A percentile compares a stretch with the other conserved stretches of the same genome.
These are phyloP conservation scores for Pseudevernia furfuracea DNA, from an alignment of 495 filamentous ascomycete species.

Conservation along the genomic window DNA sequence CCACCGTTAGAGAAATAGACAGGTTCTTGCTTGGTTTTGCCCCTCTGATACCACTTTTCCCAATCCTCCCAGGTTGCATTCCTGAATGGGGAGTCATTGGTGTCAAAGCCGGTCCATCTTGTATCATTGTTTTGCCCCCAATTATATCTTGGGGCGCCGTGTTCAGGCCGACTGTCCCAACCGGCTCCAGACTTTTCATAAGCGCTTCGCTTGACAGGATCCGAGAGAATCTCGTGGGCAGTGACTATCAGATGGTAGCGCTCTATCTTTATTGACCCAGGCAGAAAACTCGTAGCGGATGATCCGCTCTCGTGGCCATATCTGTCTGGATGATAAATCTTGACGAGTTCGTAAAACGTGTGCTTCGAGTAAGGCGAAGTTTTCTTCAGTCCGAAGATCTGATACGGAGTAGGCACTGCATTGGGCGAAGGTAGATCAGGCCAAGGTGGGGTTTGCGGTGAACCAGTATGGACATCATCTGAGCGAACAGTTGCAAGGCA, in stretches of 20 bases:
- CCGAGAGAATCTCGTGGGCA: slow-evolving; percentile 84
- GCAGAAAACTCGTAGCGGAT: slow-evolving; percentile 35
- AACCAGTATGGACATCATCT: background rate
- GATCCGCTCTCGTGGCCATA: slow-evolving; percentile 44
- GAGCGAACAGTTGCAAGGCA: slow-evolving; percentile 13
- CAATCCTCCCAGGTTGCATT: slow-evolving; percentile 99
- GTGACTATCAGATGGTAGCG: slow-evolving; percentile 80
- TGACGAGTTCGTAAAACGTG: slow-evolving; percentile 83
- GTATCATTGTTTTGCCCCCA: slow-evolving; percentile 32
- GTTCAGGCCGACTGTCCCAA: slow-evolving; percentile 53
- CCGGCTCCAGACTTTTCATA: slow-evolving; percentile 80
- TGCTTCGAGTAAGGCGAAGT: slow-evolving; percentile 67
- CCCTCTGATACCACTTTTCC: slow-evolving; percentile 73
- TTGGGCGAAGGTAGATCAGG: slow-evolving; percentile 29
- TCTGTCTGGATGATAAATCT: slow-evolving; percentile 90
- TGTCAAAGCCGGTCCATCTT: slow-evolving; percentile 27
- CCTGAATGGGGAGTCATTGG: slow-evolving; percentile 48
- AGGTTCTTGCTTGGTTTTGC: slow-evolving; percentile 44
- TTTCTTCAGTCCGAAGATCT: slow-evolving; percentile 64
- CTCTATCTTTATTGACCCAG: slow-evolving; percentile 57
- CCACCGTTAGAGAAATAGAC: slow-evolving; percentile 62
- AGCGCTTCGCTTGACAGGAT: slow-evolving; percentile 64
- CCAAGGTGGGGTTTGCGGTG: slow-evolving; percentile 24
- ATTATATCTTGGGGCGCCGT: slow-evolving; percentile 13
- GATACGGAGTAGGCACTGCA: slow-evolving; percentile 73